Evolutionary conservation across 2,329 filamentous ascomycete genomes (phyloP).

Genomic region (Phaeosphaeria sp.): DNA sequence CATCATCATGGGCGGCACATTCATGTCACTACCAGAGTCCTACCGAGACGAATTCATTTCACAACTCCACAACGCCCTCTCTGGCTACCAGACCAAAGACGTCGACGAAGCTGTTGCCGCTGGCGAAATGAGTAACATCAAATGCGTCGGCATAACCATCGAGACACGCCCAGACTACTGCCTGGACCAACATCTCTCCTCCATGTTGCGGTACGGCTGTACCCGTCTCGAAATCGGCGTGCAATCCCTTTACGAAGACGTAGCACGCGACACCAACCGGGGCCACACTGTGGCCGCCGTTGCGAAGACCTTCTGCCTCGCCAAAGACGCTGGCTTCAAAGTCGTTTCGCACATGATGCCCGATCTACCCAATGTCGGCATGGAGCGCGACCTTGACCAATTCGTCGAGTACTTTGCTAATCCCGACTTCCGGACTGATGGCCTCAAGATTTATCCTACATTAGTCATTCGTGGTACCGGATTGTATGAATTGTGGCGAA

Average conservation of each 20-base stretch:
- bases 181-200: conserved; percentile 89
- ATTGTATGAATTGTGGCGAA: conserved; percentile 96
- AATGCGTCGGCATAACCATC: conserved; percentile 98
- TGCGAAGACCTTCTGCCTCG: conserved; percentile 94
- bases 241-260: conserved; percentile 96
- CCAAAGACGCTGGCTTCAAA: conserved; percentile 98
- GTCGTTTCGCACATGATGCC: conserved; percentile 99
- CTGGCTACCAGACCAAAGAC: conserved; percentile 90
- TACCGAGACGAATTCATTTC: conserved; percentile 95
- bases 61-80: conserved; percentile 94
- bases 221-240: conserved; percentile 94
- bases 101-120: conserved; percentile 95
- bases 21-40: conserved; percentile 91
- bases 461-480: conserved; percentile 96
- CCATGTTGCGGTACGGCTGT: conserved; percentile 97
- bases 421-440: conserved; percentile 93
- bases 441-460: conserved; percentile 97
- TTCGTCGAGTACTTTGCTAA: conserved; percentile 99
- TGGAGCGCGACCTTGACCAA: conserved; percentile 96
- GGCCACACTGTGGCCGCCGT: conserved; percentile 96
- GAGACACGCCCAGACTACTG: conserved; percentile 98
- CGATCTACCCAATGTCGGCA: conserved; percentile 94
- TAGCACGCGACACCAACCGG: conserved; percentile 96
- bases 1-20: conserved; percentile 99
- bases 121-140: conserved; percentile 95